These are phyloP conservation scores for Shiraia bambusicola DNA, from an alignment of 2,329 filamentous ascomycete genomes.

Conservation along the genomic window DNA sequence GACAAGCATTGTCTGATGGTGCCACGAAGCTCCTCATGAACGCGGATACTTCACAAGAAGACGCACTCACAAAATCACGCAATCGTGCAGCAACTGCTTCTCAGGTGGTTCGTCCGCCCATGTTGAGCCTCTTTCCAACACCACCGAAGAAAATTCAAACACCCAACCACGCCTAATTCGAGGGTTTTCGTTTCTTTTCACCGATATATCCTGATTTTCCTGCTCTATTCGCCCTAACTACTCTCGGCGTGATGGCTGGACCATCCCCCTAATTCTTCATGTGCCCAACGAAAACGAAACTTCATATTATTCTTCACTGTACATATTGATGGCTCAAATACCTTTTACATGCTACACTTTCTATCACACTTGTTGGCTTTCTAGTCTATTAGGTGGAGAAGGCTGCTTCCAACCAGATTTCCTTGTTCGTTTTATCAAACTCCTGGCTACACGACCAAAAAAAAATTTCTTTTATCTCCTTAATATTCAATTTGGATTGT, in stretches of 20 bases:
- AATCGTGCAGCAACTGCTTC: slow-evolving; percentile 33
- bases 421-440: too few species aligned
- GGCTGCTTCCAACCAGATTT: too few species aligned
- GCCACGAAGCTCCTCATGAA: slow-evolving; percentile 33
- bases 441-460: slow-evolving; percentile 4
- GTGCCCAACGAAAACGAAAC: slow-evolving; percentile 6
- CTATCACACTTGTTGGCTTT: too few species aligned
- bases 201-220: not conserved
- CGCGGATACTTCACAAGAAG: slow-evolving; percentile 6
- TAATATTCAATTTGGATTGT: too few species aligned
- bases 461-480: not conserved
- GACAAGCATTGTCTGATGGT: slow-evolving; percentile 37
- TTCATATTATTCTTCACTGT: slow-evolving; percentile 15
- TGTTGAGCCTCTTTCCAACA: slow-evolving; percentile 39
- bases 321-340: slow-evolving; percentile 16
- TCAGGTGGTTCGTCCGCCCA: slow-evolving; percentile 19
- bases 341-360: too few species aligned
- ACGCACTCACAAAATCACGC: slow-evolving; percentile 14
- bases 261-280: slow-evolving; percentile 11
- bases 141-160: slow-evolving; percentile 23
- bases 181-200: not conserved
- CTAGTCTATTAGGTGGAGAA: too few species aligned
- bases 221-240: slow-evolving; percentile 5
- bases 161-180: slow-evolving; percentile 7
- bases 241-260: slow-evolving; percentile 11